Conservation (phyloP, 1,284 basidiomycete genomes). For the Chiua sp. region DNA sequence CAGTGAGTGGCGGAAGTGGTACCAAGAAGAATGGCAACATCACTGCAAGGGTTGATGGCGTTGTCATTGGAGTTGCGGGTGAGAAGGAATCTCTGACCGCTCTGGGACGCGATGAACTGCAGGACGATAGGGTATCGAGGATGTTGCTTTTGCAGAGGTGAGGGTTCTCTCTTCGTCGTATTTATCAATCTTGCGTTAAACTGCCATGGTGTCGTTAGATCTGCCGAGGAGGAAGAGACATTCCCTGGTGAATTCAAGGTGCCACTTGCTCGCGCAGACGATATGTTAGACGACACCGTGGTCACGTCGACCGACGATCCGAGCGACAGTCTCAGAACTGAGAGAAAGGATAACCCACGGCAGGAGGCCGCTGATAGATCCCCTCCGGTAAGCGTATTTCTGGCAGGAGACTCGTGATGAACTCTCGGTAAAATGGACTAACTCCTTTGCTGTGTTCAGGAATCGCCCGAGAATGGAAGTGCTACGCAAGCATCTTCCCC, state of each 20-base stretch:
- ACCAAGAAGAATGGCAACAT: slow-evolving; percentile 35
- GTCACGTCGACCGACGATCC: slow-evolving; percentile 20
- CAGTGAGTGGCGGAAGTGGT: slow-evolving; percentile 21
- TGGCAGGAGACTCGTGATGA: neutral
- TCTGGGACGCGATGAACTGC: slow-evolving; percentile 73
- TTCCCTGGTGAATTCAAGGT: slow-evolving; percentile 64
- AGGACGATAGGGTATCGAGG: slow-evolving; percentile 67
- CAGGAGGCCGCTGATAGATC: slow-evolving; percentile 28
- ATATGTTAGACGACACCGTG: slow-evolving; percentile 52
- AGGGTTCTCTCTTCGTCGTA: neutral
- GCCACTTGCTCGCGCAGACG: slow-evolving; percentile 68
- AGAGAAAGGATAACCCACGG: slow-evolving; percentile 34
- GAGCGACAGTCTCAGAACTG: slow-evolving; percentile 36
- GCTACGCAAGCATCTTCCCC: slow-evolving; percentile 28
- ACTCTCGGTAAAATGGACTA: too few species aligned
- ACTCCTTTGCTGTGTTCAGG: slow-evolving; percentile 15
- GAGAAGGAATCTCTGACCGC: slow-evolving; percentile 78
- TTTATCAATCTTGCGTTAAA: neutral
- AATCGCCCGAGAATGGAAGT: slow-evolving; percentile 25
- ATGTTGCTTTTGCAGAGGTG: slow-evolving; percentile 71
- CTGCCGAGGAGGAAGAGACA: slow-evolving; percentile 42
- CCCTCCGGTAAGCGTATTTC: slow-evolving; percentile 20
- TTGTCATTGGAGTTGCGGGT: slow-evolving; percentile 58
- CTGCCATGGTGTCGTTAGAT: slow-evolving; percentile 15
- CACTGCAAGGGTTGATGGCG: slow-evolving; percentile 59